Percentiles rank a stretch among this genome's conserved stretches.
These are phyloP conservation scores for Yamadazyma kitorensis DNA, from an alignment of 805 yeast genomes.

Conservation along the genomic window DNA sequence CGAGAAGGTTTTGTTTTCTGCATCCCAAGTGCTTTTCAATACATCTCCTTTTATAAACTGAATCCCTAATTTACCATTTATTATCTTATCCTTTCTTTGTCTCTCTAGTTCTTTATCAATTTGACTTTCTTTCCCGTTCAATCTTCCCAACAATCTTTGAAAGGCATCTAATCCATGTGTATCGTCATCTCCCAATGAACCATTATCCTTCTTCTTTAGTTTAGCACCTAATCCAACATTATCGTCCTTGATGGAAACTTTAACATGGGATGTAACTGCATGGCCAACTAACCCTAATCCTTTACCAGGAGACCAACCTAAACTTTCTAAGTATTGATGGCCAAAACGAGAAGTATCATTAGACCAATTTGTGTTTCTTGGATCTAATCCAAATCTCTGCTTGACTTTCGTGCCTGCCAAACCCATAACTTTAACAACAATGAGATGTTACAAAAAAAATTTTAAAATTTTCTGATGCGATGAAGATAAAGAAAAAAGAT, in stretches of 20 bases:
- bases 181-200: slow-evolving; percentile 75
- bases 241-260: slow-evolving; percentile 78
- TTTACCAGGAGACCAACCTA: slow-evolving; percentile 91
- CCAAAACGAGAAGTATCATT: slow-evolving; percentile 83
- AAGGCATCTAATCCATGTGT: slow-evolving; percentile 91
- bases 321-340: slow-evolving; percentile 71
- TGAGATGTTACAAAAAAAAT: slow-evolving; percentile 4
- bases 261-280: slow-evolving; percentile 77
- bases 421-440: slow-evolving; percentile 63
- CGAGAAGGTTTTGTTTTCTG: slow-evolving; percentile 33
- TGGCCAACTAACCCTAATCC: slow-evolving; percentile 75
- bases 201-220: slow-evolving; percentile 56
- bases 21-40: slow-evolving; percentile 79
- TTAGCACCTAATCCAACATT: slow-evolving; percentile 89
- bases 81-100: slow-evolving; percentile 62
- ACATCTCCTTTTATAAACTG: slow-evolving; percentile 84
- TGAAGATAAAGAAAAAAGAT: background rate
- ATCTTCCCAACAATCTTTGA: slow-evolving; percentile 82
- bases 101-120: slow-evolving; percentile 64
- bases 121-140: slow-evolving; percentile 80
- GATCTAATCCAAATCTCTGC: slow-evolving; percentile 87
- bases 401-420: slow-evolving; percentile 77
- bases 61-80: slow-evolving; percentile 88
- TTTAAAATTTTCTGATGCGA: background rate
- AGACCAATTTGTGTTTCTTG: slow-evolving; percentile 93